A percentile compares a stretch with the other conserved stretches of the same genome.
Evolutionary conservation across 352 stramenopile genomes (phyloP).

Genomic region (Globisporangium uncinulatum): DNA sequence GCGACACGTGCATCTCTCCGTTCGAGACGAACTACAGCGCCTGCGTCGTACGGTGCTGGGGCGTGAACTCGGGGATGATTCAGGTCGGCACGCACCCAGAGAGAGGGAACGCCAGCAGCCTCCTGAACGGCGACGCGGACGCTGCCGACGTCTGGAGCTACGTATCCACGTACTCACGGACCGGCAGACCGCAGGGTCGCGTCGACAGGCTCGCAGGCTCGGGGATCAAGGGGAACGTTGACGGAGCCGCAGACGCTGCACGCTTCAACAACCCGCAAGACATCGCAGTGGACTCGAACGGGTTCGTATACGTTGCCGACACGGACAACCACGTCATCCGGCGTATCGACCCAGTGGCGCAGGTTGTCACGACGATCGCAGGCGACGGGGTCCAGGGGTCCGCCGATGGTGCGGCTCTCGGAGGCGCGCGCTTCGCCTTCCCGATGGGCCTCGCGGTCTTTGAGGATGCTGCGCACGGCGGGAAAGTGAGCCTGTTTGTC

Average conservation of each 20-base stretch:
- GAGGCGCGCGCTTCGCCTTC: slow-evolving; percentile 53
- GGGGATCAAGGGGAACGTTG: slow-evolving; percentile 64
- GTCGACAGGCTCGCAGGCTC: slow-evolving; percentile 88
- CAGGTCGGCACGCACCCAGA: slow-evolving; percentile 24
- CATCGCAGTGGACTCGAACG: slow-evolving; percentile 88
- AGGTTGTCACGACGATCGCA: slow-evolving; percentile 48
- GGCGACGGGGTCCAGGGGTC: slow-evolving; percentile 45
- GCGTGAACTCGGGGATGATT: slow-evolving; percentile 38
- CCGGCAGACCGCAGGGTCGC: slow-evolving; percentile 81
- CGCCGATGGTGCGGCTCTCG: slow-evolving; percentile 32
- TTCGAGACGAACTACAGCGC: slow-evolving; percentile 82
- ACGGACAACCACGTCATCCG: slow-evolving; percentile 93
- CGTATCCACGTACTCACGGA: slow-evolving; percentile 25
- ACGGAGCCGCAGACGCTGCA: slow-evolving; percentile 60
- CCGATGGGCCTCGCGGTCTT: slow-evolving; percentile 63
- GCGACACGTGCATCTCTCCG: slow-evolving; percentile 70
- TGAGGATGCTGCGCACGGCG: slow-evolving; percentile 23
- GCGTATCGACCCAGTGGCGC: slow-evolving; percentile 49
- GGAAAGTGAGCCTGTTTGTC: slow-evolving; percentile 50
- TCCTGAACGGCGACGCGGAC: slow-evolving; percentile 27
- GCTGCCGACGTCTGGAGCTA: slow-evolving; percentile 69
- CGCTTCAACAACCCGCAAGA: slow-evolving; percentile 88
- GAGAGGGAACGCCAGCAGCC: slow-evolving; percentile 18
- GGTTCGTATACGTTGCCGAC: slow-evolving; percentile 94
- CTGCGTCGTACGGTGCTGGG: slow-evolving; percentile 92